Percentiles rank a stretch among this genome's conserved stretches.
Conservation (phyloP, 192 early-diverging fungal genomes). For the Geranomyces variabilis region DNA sequence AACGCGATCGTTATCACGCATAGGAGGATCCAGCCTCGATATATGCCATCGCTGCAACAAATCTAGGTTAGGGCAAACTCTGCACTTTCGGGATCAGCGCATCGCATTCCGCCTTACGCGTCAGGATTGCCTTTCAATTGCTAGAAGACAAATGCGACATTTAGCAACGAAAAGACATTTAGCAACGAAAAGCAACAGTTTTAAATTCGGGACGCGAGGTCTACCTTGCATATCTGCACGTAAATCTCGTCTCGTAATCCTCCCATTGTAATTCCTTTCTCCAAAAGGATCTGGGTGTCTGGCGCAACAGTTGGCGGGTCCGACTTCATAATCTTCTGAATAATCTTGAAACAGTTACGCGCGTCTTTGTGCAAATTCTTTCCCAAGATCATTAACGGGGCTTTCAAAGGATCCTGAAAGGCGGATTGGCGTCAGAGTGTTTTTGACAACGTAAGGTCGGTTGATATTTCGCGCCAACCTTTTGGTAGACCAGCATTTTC, state of each 20-base stretch:
- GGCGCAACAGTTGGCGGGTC: constrained; percentile 45
- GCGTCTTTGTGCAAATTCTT: constrained; percentile 87
- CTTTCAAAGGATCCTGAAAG: constrained; percentile 67
- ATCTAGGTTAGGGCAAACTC: no score
- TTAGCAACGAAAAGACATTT: no score
- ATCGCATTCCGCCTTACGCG: constrained; percentile 1
- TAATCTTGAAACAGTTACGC: constrained; percentile 77
- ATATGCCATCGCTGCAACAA: constrained; percentile 58
- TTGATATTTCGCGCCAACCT: constrained; percentile 28
- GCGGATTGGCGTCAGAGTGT: not conserved
- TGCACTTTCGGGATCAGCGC: no score
- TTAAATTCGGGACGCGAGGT: not conserved
- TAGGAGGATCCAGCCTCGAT: constrained; percentile 86
- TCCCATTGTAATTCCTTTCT: constrained; percentile 73
- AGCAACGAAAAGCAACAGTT: not conserved
- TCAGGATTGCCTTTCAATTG: constrained; percentile 42
- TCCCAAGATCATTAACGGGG: constrained; percentile 81
- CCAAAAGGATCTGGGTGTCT: constrained; percentile 78
- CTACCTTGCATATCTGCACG: constrained; percentile 85
- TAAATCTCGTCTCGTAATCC: constrained; percentile 91
- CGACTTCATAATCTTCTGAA: constrained; percentile 87
- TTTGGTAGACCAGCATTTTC: constrained; percentile 83
- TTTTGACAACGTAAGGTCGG: not conserved
- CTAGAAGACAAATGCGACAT: constrained; percentile 16
- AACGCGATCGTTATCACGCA: constrained; percentile 84